Conservation (phyloP, 495 filamentous ascomycete species). For the Daldinia vernicosa region DNA sequence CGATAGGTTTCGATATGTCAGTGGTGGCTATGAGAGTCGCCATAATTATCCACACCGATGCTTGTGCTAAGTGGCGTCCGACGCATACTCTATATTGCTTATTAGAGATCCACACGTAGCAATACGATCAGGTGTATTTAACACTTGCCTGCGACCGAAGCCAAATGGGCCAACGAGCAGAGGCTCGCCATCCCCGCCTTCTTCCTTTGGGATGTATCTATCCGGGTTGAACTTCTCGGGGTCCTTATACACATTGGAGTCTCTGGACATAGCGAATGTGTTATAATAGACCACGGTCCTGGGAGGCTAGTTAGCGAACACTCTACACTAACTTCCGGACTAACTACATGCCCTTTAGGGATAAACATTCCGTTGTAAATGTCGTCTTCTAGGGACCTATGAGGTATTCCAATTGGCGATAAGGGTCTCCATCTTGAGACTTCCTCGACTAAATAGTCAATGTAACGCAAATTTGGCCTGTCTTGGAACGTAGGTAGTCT, state of each 20-base stretch:
- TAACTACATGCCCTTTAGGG: constrained; percentile 47
- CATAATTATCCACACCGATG: constrained; percentile 44
- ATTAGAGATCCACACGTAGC: not conserved
- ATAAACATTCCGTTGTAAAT: constrained; percentile 59
- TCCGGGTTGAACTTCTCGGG: constrained; percentile 58
- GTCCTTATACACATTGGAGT: constrained; percentile 51
- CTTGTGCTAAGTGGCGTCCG: constrained; percentile 40
- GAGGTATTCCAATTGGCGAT: constrained; percentile 67
- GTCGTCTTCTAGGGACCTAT: constrained; percentile 63
- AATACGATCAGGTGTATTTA: not conserved
- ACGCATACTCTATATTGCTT: constrained; percentile 30
- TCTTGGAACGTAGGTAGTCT: constrained; percentile 62
- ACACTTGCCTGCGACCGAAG: constrained; percentile 53
- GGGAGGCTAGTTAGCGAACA: not conserved
- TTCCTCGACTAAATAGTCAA: constrained; percentile 63
- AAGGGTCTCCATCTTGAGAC: constrained; percentile 69
- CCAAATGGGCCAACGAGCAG: constrained; percentile 62
- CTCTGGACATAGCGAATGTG: constrained; percentile 57
- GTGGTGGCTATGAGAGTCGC: constrained; percentile 40
- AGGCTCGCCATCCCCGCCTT: constrained; percentile 60
- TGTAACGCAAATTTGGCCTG: constrained; percentile 61
- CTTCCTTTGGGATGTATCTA: constrained; percentile 51
- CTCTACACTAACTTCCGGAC: not conserved
- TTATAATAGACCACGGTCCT: constrained; percentile 58
- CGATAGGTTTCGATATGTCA: constrained; percentile 40